Percentiles rank a stretch among this genome's conserved stretches.
Evolutionary conservation across 257 asterid species (phyloP).

Genomic region (Penstemon davidsonii): DNA sequence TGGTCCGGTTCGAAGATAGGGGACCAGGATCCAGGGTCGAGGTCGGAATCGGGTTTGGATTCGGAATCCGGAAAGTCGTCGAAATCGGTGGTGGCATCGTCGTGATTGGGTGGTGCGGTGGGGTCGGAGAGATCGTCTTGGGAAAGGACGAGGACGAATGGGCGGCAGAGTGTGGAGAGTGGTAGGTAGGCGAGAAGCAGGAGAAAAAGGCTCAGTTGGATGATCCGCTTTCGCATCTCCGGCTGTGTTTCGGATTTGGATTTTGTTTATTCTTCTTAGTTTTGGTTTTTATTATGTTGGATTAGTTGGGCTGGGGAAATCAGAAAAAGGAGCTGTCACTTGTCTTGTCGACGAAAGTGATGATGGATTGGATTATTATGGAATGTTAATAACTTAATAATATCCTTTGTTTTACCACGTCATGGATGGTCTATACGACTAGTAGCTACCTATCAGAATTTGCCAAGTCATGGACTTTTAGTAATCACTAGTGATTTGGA

Average conservation of each 20-base stretch:
- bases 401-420: too few species aligned
- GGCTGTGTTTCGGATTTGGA: slow-evolving; percentile 35
- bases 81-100: slow-evolving; percentile 61
- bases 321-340: too few species aligned
- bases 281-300: too few species aligned
- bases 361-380: background rate
- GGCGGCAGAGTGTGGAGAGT: slow-evolving; percentile 54
- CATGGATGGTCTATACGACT: too few species aligned
- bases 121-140: slow-evolving; percentile 76
- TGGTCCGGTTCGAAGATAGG: slow-evolving; percentile 75
- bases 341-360: slow-evolving; percentile 9
- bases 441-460: too few species aligned
- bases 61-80: slow-evolving; percentile 78
- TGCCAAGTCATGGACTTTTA: too few species aligned
- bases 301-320: too few species aligned
- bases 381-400: too few species aligned
- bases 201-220: slow-evolving; percentile 36
- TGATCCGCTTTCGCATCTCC: too few species aligned
- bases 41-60: slow-evolving; percentile 30
- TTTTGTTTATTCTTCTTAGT: slow-evolving; percentile 21
- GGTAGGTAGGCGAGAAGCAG: slow-evolving; percentile 53
- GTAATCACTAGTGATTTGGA: too few species aligned
- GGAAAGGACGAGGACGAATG: slow-evolving; percentile 72
- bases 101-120: slow-evolving; percentile 37
- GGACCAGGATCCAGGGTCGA: slow-evolving; percentile 98